Evolutionary conservation across 345 rosid genomes (phyloP), one percentile per base, ranked within the genome.

Genomic region (Syzygium aqueum): DNA sequence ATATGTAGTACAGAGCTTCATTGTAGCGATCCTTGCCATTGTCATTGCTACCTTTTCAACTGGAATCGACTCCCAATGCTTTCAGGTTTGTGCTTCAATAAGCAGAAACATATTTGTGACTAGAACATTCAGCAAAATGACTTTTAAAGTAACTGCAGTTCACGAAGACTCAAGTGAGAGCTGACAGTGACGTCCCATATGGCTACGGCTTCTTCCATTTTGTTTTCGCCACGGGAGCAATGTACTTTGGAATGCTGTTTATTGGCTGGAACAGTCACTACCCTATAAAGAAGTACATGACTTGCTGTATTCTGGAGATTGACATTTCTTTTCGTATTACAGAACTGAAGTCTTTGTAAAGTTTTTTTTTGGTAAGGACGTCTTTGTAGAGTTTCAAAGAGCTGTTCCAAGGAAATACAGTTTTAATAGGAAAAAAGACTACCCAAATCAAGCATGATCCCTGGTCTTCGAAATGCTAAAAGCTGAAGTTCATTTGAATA

Each of bases 161-260:
- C 85, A 93, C 89, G 93, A 96, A 95, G 87, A 86, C 89, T 87
- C 95, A 91, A 33, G 88, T 85, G 11, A 91, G 89, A 25, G 85
- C 88, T 10, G 97, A 93, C 80, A 95, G 95, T 89, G 94, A 89
- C 77, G 95, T 96, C 67, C 99, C 99, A 33, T 97, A 97, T 84
- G 98, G 98, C 85, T 96, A 96, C 83, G 99, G 99, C 17, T 97
- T 97, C 95, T 97, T 97, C 92, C 99, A 97, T 92, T 95, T 97
- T 77, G 98, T 97, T 51, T 97, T 97, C 33, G 99, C 98, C 86
- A 96, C 98, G 2, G 99, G 99, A 88, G 96, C 98, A 8, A 97
- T 97, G 99, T 97, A 97, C 93, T 95, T 97, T 8, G 97, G 97
- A 33, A 97, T 97, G 99, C 90, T 96, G 73, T 90, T 97, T 89